These are phyloP conservation scores for Aspergillus haitiensis DNA, from an alignment of 495 filamentous ascomycete genomes.

Conservation along the genomic window DNA sequence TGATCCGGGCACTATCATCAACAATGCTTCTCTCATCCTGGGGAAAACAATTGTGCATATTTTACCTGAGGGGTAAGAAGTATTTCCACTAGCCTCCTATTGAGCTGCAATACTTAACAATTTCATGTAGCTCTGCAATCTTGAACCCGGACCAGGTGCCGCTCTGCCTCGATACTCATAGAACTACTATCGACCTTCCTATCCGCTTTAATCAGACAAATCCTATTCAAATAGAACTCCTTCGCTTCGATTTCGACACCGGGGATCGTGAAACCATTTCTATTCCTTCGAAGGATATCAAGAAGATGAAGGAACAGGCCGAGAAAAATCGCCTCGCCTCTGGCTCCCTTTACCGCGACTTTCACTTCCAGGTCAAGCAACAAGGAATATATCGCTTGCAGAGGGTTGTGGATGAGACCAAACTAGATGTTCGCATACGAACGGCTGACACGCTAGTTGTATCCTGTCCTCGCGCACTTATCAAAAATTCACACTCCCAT, in stretches of 20 bases:
- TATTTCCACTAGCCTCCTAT: neutral
- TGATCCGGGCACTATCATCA: constrained; percentile 77
- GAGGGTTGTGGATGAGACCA: constrained; percentile 85
- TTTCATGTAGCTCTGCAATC: constrained; percentile 64
- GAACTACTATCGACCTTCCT: constrained; percentile 64
- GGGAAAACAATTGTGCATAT: constrained; percentile 97
- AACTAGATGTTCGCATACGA: constrained; percentile 81
- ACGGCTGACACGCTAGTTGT: constrained; percentile 77
- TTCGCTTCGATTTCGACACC: constrained; percentile 79
- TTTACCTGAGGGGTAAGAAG: constrained; percentile 82
- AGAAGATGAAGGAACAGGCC: constrained; percentile 62
- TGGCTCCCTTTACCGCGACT: constrained; percentile 52
- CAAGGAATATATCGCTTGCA: constrained; percentile 82
- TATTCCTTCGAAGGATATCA: constrained; percentile 69
- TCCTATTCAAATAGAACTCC: constrained; percentile 79
- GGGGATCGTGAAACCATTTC: constrained; percentile 74
- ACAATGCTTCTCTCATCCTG: constrained; percentile 88
- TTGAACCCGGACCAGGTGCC: constrained; percentile 76
- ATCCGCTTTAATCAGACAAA: constrained; percentile 90
- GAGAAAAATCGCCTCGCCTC: constrained; percentile 49
- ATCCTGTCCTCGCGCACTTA: constrained; percentile 72
- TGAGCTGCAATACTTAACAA: neutral
- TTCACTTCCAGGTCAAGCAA: constrained; percentile 70
- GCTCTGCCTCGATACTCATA: constrained; percentile 72
- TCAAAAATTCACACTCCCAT: constrained; percentile 62